These are phyloP conservation scores for Deinandra increscens DNA, from an alignment of 129 eudicot genomes.

Conservation along the genomic window DNA sequence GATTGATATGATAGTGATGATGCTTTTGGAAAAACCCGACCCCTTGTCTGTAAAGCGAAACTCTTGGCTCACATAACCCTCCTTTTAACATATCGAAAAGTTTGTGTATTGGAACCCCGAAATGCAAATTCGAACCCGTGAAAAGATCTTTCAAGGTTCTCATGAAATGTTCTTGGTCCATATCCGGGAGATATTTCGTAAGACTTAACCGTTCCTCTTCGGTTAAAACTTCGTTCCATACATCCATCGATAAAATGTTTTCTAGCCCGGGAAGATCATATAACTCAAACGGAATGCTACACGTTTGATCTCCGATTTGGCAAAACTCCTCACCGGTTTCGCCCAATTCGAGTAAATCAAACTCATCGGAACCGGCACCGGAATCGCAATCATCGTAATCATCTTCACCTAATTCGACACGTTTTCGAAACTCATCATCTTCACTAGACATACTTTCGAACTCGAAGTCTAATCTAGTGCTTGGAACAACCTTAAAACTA, in stretches of 20 bases:
- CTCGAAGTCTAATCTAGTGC: constrained; percentile 53
- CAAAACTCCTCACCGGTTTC: constrained; percentile 85
- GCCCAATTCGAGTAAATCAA: constrained; percentile 89
- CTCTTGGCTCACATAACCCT: constrained; percentile 94
- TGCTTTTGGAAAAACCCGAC: constrained; percentile 63
- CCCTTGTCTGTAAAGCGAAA: constrained; percentile 84
- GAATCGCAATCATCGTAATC: constrained; percentile 89
- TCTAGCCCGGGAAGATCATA: constrained; percentile 78
- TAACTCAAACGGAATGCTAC: constrained; percentile 82
- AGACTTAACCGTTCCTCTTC: constrained; percentile 82
- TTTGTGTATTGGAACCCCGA: constrained; percentile 70
- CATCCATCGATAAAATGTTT: constrained; percentile 82
- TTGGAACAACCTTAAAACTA: constrained; percentile 50
- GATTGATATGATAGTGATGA: constrained; percentile 61
- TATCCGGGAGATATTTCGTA: constrained; percentile 81
- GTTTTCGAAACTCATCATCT: constrained; percentile 59
- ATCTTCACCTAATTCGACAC: constrained; percentile 40
- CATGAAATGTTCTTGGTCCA: constrained; percentile 89
- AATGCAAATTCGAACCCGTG: constrained; percentile 73
- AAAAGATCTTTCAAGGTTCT: constrained; percentile 82
- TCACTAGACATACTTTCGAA: constrained; percentile 76
- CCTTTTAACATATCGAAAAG: constrained; percentile 85
- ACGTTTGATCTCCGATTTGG: constrained; percentile 86
- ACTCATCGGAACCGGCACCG: constrained; percentile 95
- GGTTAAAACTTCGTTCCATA: constrained; percentile 87